Base-by-base conservation (phyloP, 2,329 filamentous ascomycete genomes). In the Aspergillus tamarii region DNA sequence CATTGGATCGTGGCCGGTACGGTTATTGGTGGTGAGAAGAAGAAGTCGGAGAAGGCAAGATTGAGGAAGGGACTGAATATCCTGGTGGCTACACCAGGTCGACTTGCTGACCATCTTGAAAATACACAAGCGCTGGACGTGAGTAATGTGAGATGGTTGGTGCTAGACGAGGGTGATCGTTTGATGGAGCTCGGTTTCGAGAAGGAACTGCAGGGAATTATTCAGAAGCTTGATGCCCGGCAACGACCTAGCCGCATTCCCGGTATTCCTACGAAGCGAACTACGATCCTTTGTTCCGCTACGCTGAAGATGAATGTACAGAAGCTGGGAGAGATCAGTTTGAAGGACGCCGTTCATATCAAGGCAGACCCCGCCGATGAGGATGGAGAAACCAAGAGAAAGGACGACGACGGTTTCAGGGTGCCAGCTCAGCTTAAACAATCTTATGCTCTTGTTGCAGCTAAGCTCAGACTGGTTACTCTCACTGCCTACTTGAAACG, bases 231-330 rank as follows among this genome's bases (percentile, higher is more conserved):
- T 61, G 89, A 93, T 66, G 81, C 89, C 52, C 85, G 90, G 43
- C 85, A 85, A 61, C 86, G 85, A 61, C 87, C 87, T 34, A 85
- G 85, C 43, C 87, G 88, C 2, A 83, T 90, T 43, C 87, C 87
- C 4, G 85, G 85, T 21, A 83, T 90, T 4, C 84, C 97, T 9
- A 90, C 93, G 0, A 88, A 88, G 59, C 87, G 93, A 67, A 87
- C 94, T 61, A 98, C 95, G 0, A 85, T 99, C 4, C 85, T 99
- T 3, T 99, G 95, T 77, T 99, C 95, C 4, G 95, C 95, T 3
- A 99, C 95, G 0, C 91, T 99, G 89, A 97, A 97, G 81, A 94
- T 96, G 88, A 95, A 94, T 71, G 95, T 98, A 1, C 94, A 98
- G 76, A 91, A 91, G 70, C 83, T 99, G 7, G 94, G 94, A 48